These are phyloP conservation scores for Truncatella angustata DNA, from an alignment of 2,329 filamentous ascomycete species.

Conservation along the genomic window DNA sequence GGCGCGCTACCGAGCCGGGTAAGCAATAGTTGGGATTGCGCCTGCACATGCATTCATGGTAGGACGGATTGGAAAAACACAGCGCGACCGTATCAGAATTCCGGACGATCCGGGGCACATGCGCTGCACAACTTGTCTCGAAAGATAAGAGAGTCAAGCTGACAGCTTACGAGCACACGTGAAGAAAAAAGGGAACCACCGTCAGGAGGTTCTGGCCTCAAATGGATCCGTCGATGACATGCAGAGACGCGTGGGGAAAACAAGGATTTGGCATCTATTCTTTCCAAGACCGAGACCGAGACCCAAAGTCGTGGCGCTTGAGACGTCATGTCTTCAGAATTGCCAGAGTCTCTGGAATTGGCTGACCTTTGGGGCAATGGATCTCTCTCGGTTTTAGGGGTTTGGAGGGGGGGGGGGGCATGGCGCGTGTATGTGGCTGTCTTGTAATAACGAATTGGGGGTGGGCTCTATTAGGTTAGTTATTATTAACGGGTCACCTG, in stretches of 20 bases:
- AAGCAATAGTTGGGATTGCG: slow-evolving; percentile 1
- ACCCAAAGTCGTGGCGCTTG: neutral
- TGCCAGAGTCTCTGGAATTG: neutral
- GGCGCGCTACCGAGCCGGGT: slow-evolving; percentile 7
- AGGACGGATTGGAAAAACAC: neutral
- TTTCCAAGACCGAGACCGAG: too few relatives aligned
- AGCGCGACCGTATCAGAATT: neutral
- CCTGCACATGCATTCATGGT: slow-evolving; percentile 5
- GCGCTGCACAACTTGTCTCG: neutral
- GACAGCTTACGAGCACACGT: too few relatives aligned
- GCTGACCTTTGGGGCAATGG: neutral
- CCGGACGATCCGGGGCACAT: neutral
- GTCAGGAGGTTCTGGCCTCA: neutral
- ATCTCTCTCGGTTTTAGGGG: neutral
- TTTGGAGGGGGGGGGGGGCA: too few relatives aligned
- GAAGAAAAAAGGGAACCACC: neutral
- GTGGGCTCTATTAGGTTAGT: too few relatives aligned
- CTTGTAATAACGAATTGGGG: too few relatives aligned
- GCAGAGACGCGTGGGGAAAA: neutral
- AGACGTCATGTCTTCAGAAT: neutral
- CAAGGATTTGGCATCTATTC: neutral
- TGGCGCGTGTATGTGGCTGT: too few relatives aligned
- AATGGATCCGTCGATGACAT: neutral
- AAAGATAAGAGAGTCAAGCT: neutral
- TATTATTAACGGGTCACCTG: neutral